Conservation (phyloP, 2,329 filamentous ascomycete species). For the Clarireedia paspali region DNA sequence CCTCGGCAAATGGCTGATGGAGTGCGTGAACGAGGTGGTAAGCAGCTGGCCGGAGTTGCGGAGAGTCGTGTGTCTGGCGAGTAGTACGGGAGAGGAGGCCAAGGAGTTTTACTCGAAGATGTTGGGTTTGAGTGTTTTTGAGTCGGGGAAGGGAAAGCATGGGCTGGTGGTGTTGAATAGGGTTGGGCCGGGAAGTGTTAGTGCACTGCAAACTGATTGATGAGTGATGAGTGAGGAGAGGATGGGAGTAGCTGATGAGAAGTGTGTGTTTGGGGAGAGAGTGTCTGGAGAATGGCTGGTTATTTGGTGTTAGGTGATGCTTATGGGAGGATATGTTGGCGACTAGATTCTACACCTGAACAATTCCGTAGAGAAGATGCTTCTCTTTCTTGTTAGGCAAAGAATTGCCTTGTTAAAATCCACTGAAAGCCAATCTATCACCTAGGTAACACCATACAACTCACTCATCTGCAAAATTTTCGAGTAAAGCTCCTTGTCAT, state of each 20-base stretch:
- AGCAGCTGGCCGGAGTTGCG: constrained; percentile 52
- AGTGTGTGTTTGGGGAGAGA: too few relatives aligned
- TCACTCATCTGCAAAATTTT: not conserved
- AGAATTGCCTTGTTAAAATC: too few relatives aligned
- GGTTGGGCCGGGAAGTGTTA: not conserved
- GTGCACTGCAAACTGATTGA: too few relatives aligned
- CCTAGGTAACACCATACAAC: too few relatives aligned
- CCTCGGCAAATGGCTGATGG: constrained; percentile 58
- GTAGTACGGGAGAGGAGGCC: constrained; percentile 18
- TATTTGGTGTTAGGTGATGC: too few relatives aligned
- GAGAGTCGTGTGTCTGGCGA: constrained; percentile 42
- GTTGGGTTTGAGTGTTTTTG: constrained; percentile 19
- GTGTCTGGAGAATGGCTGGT: too few relatives aligned
- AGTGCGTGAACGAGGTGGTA: constrained; percentile 49
- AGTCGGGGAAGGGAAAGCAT: not conserved
- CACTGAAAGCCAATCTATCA: too few relatives aligned
- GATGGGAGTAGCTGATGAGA: too few relatives aligned
- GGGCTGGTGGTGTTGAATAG: not conserved
- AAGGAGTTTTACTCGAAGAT: constrained; percentile 22
- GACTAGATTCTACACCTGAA: too few relatives aligned
- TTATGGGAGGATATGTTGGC: too few relatives aligned
- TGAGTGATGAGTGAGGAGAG: not conserved
- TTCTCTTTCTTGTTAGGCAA: too few relatives aligned
- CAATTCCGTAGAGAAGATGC: too few relatives aligned
- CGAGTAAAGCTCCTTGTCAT: not conserved